phyloP scores from a whole-genome alignment of 2,329 filamentous ascomycete species.

The Ophiostoma himal-ulmi region DNA sequence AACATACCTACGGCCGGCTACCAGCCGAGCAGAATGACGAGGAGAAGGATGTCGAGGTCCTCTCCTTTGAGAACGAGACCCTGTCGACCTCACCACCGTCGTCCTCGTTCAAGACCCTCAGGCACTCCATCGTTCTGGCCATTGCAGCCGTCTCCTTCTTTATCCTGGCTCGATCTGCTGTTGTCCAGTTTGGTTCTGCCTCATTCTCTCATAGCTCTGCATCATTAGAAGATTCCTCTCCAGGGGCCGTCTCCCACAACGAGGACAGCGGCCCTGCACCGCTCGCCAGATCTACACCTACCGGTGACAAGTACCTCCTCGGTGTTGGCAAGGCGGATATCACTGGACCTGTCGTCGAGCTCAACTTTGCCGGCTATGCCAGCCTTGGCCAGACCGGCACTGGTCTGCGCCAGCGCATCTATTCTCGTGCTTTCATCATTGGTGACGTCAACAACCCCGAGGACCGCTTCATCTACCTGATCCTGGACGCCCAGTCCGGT shows the following conservation, averaged over 20 bases:
- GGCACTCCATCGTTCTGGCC: background rate
- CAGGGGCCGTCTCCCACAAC: background rate
- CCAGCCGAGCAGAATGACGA: conserved; percentile 11
- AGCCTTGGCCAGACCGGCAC: conserved; percentile 75
- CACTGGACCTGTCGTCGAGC: conserved; percentile 74
- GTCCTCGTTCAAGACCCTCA: background rate
- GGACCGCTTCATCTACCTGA: conserved; percentile 78
- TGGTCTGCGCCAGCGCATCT: conserved; percentile 79
- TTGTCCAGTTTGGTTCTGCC: background rate
- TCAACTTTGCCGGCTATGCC: conserved; percentile 90
- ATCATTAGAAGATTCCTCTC: background rate
- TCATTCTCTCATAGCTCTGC: background rate
- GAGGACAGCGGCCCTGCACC: conserved; percentile 14
- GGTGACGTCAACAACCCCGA: conserved; percentile 58
- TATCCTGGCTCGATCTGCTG: background rate
- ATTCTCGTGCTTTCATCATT: conserved; percentile 84
- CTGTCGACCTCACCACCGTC: background rate
- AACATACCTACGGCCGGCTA: background rate
- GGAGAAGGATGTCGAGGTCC: background rate
- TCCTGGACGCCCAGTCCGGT: conserved; percentile 80
- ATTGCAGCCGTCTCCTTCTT: background rate
- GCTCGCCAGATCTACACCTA: conserved; percentile 27
- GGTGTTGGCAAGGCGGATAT: conserved; percentile 55
- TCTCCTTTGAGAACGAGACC: background rate
- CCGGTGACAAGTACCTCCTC: conserved; percentile 44